phyloP scores from a whole-genome alignment of 139 green algal genomes.

The Chlamydomonas sphaeroides region DNA sequence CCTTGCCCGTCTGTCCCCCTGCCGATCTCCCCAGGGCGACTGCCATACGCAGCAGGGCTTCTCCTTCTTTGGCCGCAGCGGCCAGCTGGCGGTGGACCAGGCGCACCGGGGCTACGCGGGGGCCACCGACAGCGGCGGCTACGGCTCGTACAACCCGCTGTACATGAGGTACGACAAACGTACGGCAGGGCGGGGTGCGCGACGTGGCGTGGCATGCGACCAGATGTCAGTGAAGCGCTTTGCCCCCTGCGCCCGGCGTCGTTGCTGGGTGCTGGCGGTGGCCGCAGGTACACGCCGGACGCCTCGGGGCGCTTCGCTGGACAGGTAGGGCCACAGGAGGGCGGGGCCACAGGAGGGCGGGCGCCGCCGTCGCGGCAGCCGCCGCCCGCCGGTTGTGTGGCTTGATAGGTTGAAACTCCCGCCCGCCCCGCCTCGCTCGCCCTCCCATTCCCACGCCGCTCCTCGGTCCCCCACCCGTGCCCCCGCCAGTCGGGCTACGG shows the following conservation, averaged over 20 bases:
- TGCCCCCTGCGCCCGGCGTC: no score
- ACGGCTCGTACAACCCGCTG: constrained; percentile 66
- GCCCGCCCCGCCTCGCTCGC: no score
- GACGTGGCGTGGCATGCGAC: not conserved
- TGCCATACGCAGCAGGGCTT: constrained; percentile 76
- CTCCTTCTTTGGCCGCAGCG: constrained; percentile 66
- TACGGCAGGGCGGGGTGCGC: not conserved
- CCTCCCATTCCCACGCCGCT: no score
- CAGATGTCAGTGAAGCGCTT: no score
- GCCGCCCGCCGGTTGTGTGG: no score
- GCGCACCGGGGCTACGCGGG: constrained; percentile 67
- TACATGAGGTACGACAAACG: constrained; percentile 63
- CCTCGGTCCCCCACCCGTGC: no score
- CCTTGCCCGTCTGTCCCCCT: no score
- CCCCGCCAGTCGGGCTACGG: constrained; percentile 78
- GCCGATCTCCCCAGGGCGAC: constrained; percentile 47
- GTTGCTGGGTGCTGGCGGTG: no score
- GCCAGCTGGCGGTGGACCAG: constrained; percentile 68
- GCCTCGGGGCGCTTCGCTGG: constrained; percentile 64
- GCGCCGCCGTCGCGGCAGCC: no score
- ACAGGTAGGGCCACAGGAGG: no score
- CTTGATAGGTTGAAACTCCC: no score
- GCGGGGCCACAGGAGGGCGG: no score
- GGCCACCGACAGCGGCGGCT: constrained; percentile 59
- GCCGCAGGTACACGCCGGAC: constrained; percentile 55